Base-by-base conservation (phyloP, 2,329 filamentous ascomycete species). In the Alternaria angustiovoidea region DNA sequence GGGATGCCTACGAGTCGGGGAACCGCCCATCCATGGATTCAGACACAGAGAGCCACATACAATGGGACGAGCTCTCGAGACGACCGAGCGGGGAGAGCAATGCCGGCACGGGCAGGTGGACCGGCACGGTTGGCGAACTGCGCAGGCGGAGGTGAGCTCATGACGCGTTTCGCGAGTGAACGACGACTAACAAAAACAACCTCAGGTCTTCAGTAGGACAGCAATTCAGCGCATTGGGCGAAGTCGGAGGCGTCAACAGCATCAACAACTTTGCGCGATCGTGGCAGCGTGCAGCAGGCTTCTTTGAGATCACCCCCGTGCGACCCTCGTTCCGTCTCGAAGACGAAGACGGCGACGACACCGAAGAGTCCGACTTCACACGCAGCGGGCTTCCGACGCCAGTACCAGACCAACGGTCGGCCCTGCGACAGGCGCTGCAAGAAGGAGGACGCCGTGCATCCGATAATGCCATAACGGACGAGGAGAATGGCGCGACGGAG, bases 261-360 rank as follows among this genome's bases (percentile, higher is more conserved):
- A 91, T 98, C 71, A 90, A 95, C 73, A 96, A 94, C 72, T 98
- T 98, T 76, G 92, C 94, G 44, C 88, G 91, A 62, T 96, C 92
- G 70, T 97, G 93, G 91, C 92, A 94, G 79, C 89, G 94, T 76
- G 94, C 94, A 38, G 93, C 93, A 26, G 90, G 86, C 58, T 98
- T 98, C 78, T 87, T 88, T 65, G 94, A 97, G 77, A 92, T 97
- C 68, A 89, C 95, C 34, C 92, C 93, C 5, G 89, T 91, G 56
- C 87, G 89, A 16, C 88, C 89, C 14, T 90, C 91, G 34, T 93
- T 96, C 75, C 83, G 92, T 54, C 75, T 83, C 52, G 74, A 72
- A 42, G 61, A 68, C 24, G 76, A 76, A 48, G 76, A 77, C 52
- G 65, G 65, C 51, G 62, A 61, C 12, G 61, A 64, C 41, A 60